A percentile compares a stretch with the other conserved stretches of the same genome.
Conservation (phyloP, 2,329 filamentous ascomycete species). For the Sclerotinia minor region DNA sequence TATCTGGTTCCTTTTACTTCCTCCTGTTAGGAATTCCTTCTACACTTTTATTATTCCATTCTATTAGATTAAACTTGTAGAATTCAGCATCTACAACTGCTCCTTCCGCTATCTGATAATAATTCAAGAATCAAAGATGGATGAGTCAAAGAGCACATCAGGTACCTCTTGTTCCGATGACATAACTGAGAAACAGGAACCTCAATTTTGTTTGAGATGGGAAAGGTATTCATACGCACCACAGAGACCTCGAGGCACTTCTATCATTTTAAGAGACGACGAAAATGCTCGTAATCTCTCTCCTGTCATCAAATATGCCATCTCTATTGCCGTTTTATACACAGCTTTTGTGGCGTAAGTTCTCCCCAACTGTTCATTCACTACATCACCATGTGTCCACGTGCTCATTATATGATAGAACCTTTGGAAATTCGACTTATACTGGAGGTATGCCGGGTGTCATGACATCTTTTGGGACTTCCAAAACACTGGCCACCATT, state of each 20-base stretch:
- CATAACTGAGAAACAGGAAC: neutral
- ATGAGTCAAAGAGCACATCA: neutral
- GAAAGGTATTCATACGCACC: constrained; percentile 16
- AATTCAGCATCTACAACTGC: neutral
- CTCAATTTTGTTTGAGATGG: constrained; percentile 20
- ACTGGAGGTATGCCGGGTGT: constrained; percentile 23
- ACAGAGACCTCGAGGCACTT: constrained; percentile 12
- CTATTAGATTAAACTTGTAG: neutral
- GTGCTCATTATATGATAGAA: constrained; percentile 20
- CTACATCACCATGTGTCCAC: neutral
- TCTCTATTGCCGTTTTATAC: constrained; percentile 14
- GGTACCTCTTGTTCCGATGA: neutral
- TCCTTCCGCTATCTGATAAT: neutral
- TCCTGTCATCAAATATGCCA: neutral
- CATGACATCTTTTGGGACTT: constrained; percentile 10
- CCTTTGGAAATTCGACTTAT: constrained; percentile 26
- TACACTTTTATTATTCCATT: neutral
- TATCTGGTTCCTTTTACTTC: neutral
- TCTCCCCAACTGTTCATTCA: no score
- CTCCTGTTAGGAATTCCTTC: neutral
- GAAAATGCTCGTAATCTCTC: constrained; percentile 12
- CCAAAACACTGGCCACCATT: constrained; percentile 22
- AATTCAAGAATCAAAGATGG: neutral
- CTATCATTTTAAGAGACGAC: neutral
- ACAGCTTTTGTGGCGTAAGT: constrained; percentile 22